Evolutionary conservation across 108 stramenopile species (phyloP), one percentile per base, ranked within the genome.

Genomic region (Skeletonema marinoi): DNA sequence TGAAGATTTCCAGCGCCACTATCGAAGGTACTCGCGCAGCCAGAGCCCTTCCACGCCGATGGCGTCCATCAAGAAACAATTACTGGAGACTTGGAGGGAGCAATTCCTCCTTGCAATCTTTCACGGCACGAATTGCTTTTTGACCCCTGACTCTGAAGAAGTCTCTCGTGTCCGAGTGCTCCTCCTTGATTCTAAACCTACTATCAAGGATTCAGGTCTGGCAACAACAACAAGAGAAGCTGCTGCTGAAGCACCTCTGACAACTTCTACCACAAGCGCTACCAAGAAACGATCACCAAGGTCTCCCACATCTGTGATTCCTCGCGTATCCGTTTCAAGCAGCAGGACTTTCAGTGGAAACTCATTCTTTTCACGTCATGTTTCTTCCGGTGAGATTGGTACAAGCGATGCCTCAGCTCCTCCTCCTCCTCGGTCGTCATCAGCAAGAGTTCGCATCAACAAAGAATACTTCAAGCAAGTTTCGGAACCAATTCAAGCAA

Each of bases 1-100:
- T 46, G 79, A 80, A 39, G 79, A 80, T 63, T 80, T 70, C 54
- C 79, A 80, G 31, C 79, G 79, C 13, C 79, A 80, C 41, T 80
- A 80, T 65, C 64, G 68, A 56, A 68, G 79, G 48, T 80, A 70
- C 62, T 73, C 79, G 7, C 42, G 68, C 10, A 73, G 67, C 41
- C 68, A 70, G 1, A 74, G 78, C 17, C 65, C 71, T 16, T 60
- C 69, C 39, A 56, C 61, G 4, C 44, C 51, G 10, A 32, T 19
- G 16, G 58, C 3, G 35, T 46, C 48, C 41, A 51, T 58, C 42
- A 74, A 64, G 59, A 68, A 80, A 31, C 60, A 70, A 25, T 74
- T 68, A 41, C n/a, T 80, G 14, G 68, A 69, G 14, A 64, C 67
- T 32, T 80, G 79, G 79, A 80, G 74, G 63, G 68, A 80, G 9